Evolutionary conservation across 176 grass and related monocot species (phyloP).

Genomic region (maize (Zea mays)): DNA sequence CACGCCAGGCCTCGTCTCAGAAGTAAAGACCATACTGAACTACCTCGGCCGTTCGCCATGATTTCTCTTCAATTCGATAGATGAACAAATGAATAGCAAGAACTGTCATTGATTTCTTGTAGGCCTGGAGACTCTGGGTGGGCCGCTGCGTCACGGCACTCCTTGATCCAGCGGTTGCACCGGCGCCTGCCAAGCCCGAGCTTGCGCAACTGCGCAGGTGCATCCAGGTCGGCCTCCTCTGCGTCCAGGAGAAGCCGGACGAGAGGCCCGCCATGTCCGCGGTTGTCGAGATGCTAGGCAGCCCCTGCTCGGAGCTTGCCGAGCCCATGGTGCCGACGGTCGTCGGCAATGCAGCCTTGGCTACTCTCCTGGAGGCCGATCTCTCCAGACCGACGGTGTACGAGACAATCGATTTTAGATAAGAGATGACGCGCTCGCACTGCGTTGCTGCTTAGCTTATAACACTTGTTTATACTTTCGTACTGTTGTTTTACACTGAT

Average conservation of each 20-base stretch:
- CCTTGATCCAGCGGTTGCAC: slow-evolving; percentile 29
- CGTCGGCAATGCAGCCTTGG: background rate
- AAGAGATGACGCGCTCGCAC: background rate
- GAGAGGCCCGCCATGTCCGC: slow-evolving; percentile 35
- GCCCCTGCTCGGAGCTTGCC: background rate
- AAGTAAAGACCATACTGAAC: background rate
- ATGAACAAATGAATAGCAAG: background rate
- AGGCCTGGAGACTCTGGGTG: slow-evolving; percentile 42
- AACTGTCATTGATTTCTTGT: background rate
- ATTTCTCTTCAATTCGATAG: background rate
- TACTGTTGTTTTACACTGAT: background rate
- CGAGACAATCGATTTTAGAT: background rate
- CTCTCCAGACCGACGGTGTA: background rate
- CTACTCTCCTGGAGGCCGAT: background rate
- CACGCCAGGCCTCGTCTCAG: background rate
- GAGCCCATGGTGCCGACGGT: slow-evolving; percentile 7
- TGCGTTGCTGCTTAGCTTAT: background rate
- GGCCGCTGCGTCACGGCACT: slow-evolving; percentile 6
- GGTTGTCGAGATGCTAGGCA: slow-evolving; percentile 35
- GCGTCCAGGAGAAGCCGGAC: slow-evolving; percentile 36
- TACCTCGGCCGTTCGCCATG: background rate
- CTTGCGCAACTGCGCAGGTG: slow-evolving; percentile 26
- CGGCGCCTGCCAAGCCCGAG: background rate
- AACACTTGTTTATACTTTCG: background rate
- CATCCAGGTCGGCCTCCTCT: slow-evolving; percentile 52